Evolutionary conservation across 2,329 filamentous ascomycete genomes (phyloP).

Genomic region (Hypocreales sp.): DNA sequence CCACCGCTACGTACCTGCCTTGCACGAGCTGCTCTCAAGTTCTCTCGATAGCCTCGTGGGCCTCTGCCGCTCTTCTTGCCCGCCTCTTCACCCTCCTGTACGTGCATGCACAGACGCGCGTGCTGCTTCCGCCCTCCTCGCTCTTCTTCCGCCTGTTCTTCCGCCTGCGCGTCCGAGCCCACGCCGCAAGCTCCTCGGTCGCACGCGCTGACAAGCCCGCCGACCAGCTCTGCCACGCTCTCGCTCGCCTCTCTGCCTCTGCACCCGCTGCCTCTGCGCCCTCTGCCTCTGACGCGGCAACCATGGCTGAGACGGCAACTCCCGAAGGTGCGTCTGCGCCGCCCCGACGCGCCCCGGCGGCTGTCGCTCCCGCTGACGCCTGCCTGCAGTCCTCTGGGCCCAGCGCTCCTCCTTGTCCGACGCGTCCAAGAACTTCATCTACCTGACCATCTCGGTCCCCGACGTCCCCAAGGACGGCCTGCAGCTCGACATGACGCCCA

Average conservation of each 20-base stretch:
- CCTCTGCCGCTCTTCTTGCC: not conserved
- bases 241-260: no score
- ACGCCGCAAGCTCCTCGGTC: no score
- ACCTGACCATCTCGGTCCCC: slow-evolving; percentile 77
- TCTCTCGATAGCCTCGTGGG: slow-evolving; percentile 1
- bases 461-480: slow-evolving; percentile 65
- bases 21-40: no score
- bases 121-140: no score
- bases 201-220: no score
- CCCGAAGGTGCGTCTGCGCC: slow-evolving; percentile 22
- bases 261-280: no score
- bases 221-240: no score
- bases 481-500: slow-evolving; percentile 71
- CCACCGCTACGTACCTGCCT: slow-evolving; percentile 9
- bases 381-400: slow-evolving; percentile 72
- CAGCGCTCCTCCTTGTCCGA: slow-evolving; percentile 81
- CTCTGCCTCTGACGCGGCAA: not conserved
- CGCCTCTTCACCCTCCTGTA: no score
- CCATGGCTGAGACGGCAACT: slow-evolving; percentile 9
- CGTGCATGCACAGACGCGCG: no score
- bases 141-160: no score
- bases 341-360: not conserved
- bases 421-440: slow-evolving; percentile 81
- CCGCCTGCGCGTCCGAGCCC: no score
- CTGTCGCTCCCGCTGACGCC: slow-evolving; percentile 1